Percentiles rank a stretch among this genome's conserved stretches.
phyloP scores from a whole-genome alignment of 176 grass and related monocot species.

The Oryza brachyantha region DNA sequence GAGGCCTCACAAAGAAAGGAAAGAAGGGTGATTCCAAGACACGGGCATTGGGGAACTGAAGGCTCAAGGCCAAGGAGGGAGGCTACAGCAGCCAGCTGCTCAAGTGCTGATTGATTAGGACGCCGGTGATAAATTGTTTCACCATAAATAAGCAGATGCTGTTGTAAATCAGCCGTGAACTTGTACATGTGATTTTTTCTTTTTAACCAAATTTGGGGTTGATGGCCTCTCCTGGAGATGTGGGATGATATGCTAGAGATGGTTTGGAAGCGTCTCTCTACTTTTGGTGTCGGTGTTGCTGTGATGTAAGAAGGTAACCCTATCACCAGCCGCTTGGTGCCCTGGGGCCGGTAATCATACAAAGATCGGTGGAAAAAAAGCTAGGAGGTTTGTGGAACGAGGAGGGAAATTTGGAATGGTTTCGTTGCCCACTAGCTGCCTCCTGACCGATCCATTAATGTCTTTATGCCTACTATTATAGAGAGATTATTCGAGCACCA shows the following conservation, averaged over 20 bases:
- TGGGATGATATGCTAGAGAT: not conserved
- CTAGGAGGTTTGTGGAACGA: not conserved
- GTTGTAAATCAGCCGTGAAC: constrained; percentile 12
- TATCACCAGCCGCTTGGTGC: not conserved
- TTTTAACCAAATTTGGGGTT: not conserved
- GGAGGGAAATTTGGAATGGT: not conserved
- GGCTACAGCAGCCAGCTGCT: constrained; percentile 14
- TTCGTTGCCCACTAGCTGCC: not conserved
- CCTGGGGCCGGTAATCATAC: not conserved
- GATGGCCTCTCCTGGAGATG: not conserved
- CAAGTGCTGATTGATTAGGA: not conserved
- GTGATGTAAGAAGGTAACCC: not conserved
- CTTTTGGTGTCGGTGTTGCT: not conserved
- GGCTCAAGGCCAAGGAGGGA: not conserved
- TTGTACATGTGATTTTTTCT: constrained; percentile 37
- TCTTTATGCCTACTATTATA: too few relatives aligned
- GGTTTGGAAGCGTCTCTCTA: not conserved
- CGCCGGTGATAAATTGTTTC: not conserved
- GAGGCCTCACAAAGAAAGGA: not conserved
- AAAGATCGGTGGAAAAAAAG: not conserved
- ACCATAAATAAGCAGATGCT: not conserved
- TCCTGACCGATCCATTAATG: not conserved
- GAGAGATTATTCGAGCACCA: too few relatives aligned
- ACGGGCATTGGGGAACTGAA: not conserved
- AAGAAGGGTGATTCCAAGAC: not conserved